These are phyloP conservation scores for Camelina sativa DNA, from an alignment of 345 rosid genomes.

Conservation along the genomic window DNA sequence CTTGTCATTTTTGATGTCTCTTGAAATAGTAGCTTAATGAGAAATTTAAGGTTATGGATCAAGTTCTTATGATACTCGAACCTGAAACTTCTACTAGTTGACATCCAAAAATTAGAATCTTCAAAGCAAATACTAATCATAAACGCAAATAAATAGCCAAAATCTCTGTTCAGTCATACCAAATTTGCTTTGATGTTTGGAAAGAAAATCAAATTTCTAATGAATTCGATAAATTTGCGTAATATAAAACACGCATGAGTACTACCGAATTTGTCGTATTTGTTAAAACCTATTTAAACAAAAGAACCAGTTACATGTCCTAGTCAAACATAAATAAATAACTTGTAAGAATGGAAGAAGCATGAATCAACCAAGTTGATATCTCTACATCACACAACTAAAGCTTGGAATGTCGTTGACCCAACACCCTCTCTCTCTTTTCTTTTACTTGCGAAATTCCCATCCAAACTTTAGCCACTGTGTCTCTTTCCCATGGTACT, in stretches of 20 bases:
- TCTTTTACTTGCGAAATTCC: conserved; percentile 5
- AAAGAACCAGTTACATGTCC: neutral
- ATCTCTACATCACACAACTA: conserved; percentile 41
- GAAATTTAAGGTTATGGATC: neutral
- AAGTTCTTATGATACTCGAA: neutral
- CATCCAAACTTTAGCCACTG: conserved; percentile 37
- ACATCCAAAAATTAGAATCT: neutral
- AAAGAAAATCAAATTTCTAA: neutral
- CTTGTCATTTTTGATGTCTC: neutral
- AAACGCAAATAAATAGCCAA: neutral
- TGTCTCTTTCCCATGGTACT: conserved; percentile 32
- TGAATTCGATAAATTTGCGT: conserved; percentile 3
- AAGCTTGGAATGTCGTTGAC: conserved; percentile 43
- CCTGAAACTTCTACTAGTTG: neutral
- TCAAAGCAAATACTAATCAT: neutral
- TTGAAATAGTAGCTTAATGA: neutral
- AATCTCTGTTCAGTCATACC: neutral
- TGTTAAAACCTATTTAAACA: neutral
- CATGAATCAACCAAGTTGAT: conserved; percentile 41
- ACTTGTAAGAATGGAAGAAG: conserved; percentile 33
- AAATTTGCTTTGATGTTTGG: neutral
- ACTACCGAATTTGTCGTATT: neutral
- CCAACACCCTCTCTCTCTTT: conserved; percentile 19
- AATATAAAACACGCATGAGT: conserved; percentile 10
- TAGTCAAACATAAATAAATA: neutral